phyloP scores from a whole-genome alignment of 148 eudicot genomes.

The Chenopodium suecicum region DNA sequence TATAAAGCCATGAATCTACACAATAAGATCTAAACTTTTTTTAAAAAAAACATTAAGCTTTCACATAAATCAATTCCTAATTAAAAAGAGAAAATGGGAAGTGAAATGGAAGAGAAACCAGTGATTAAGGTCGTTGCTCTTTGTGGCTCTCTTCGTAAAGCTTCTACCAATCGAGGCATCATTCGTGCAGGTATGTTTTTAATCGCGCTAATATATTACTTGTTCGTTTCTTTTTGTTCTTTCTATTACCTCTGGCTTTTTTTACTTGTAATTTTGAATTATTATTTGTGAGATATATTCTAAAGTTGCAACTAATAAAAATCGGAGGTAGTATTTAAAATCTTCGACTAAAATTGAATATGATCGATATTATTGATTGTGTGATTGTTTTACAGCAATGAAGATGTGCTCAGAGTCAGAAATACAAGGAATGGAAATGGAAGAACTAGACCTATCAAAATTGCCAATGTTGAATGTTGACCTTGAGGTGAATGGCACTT shows the following conservation, averaged over 20 bases:
- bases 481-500: conserved; percentile 57
- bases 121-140: conserved; percentile 63
- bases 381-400: conserved; percentile 38
- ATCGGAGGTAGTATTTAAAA: no score
- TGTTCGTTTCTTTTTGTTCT: no score
- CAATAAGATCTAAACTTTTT: neutral
- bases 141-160: conserved; percentile 85
- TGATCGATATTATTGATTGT: no score
- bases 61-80: neutral
- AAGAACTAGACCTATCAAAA: conserved; percentile 59
- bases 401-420: conserved; percentile 47
- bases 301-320: no score
- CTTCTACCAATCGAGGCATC: conserved; percentile 69
- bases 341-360: no score
- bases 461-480: conserved; percentile 76
- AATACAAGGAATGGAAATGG: conserved; percentile 54
- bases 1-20: neutral
- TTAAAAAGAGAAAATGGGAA: conserved; percentile 16
- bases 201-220: no score
- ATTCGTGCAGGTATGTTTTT: conserved; percentile 51
- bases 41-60: neutral
- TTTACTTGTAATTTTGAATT: no score
- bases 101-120: conserved; percentile 21
- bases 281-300: no score
- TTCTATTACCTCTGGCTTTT: no score